These are phyloP conservation scores for Coemansia sp. DNA, from an alignment of 192 early-diverging fungal genomes.

Conservation along the genomic window DNA sequence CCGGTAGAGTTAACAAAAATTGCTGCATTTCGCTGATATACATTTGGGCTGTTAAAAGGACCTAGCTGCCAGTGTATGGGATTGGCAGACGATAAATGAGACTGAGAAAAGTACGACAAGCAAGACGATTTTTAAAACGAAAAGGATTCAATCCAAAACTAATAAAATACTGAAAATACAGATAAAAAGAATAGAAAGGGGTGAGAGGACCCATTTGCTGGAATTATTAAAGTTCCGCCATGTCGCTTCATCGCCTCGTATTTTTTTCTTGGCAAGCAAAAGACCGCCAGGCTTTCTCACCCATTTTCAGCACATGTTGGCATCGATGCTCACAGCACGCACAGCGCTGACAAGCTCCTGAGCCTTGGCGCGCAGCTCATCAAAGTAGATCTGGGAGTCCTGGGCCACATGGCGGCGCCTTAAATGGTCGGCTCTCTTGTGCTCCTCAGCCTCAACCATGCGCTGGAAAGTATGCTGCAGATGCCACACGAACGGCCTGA, in stretches of 20 bases:
- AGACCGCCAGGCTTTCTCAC: too few species aligned
- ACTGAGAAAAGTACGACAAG: neutral
- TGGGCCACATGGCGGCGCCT: conserved; percentile 59
- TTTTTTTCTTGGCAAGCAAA: too few species aligned
- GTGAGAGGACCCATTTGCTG: neutral
- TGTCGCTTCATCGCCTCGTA: too few species aligned
- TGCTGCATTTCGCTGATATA: neutral
- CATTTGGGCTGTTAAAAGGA: neutral
- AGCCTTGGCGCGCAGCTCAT: conserved; percentile 61
- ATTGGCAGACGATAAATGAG: neutral
- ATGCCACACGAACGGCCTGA: conserved; percentile 71
- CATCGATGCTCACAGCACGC: conserved; percentile 27
- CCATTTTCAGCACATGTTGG: conserved; percentile 1
- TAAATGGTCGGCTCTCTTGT: conserved; percentile 61
- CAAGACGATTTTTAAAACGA: too few species aligned
- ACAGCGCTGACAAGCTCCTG: conserved; percentile 58
- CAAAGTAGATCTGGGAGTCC: conserved; percentile 69
- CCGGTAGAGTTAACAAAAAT: neutral
- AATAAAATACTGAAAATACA: neutral
- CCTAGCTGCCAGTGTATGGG: neutral
- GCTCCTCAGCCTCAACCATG: conserved; percentile 73
- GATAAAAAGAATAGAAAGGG: conserved; percentile 4
- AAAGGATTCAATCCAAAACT: neutral
- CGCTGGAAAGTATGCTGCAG: conserved; percentile 69
- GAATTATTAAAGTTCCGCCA: too few species aligned